Evolutionary conservation across 2,329 filamentous ascomycete genomes (phyloP), one percentile per base, ranked within the genome.

Genomic region (Blastomyces silverae): DNA sequence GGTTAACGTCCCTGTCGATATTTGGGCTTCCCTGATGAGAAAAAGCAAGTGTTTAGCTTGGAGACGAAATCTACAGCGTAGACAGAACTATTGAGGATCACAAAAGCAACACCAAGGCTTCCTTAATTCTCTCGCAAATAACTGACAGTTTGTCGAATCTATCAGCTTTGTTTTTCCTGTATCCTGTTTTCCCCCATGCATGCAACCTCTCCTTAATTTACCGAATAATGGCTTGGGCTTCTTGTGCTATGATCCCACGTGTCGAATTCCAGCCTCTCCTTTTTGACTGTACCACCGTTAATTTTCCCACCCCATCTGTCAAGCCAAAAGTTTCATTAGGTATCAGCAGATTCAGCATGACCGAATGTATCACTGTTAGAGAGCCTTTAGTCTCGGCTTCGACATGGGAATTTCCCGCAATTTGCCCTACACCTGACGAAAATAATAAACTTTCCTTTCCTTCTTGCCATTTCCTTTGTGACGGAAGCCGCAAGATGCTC

Each of bases 211-310:
- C 34, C 22, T 8, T 17, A 57, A 59, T n/a, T 42, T 25, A 44
- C 22, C 56, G 28, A 42, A 15, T 37, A n/a, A 37, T 25, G 37
- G 37, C 20, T 42, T 25, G 13, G 56, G 25, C n/a, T 42, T 13
- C 56, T 44, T 37, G 11, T 44, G 22, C 22, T 42, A n/a, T 37
- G 31, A 58, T 58, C 34, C 56, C 56, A 59, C 56, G 56, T 59
- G 56, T 59, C 28, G 22, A 25, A 42, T 25, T 28, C 56, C 56
- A 58, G 31, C 56, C 31, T 44, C 37, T 37, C 25, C 34, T 17
- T 42, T 25, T 22, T 22, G 31, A 1, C 34, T 37, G 8, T 10
- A 1, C 55, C 34, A 39, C 31, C 55, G 6, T 57, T 57, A 31
- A 55, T 22, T 39, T 42, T 57, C 20, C 20, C 34, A 25, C 31